Evolutionary conservation across 441 rosid genomes (phyloP).

Genomic region (Populus hybrid): DNA sequence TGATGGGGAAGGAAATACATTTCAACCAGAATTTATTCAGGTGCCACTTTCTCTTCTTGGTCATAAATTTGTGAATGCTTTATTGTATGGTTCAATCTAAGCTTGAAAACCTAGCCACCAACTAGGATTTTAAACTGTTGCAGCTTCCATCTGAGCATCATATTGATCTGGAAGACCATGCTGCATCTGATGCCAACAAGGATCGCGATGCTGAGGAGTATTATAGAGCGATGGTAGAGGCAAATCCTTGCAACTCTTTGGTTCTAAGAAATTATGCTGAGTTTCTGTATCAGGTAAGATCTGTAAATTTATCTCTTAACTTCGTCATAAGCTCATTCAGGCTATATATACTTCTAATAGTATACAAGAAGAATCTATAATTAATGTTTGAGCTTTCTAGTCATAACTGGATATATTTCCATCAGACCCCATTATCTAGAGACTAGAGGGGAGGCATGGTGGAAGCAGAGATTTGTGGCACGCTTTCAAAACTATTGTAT

Average conservation of each 20-base stretch:
- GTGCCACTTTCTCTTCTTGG: constrained; percentile 24
- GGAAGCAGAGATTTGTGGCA: not conserved
- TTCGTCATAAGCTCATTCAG: not conserved
- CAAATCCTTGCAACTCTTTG: constrained; percentile 37
- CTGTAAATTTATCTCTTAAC: not conserved
- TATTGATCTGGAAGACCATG: constrained; percentile 1
- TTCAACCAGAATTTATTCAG: constrained; percentile 26
- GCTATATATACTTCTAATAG: not conserved
- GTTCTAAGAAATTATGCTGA: constrained; percentile 50
- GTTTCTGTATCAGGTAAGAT: constrained; percentile 42
- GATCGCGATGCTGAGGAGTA: constrained; percentile 30
- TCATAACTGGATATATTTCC: not conserved
- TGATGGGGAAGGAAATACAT: constrained; percentile 29
- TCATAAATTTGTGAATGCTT: constrained; percentile 6
- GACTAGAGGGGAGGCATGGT: not conserved
- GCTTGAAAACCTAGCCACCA: constrained; percentile 8
- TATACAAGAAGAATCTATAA: not conserved
- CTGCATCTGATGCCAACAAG: constrained; percentile 2
- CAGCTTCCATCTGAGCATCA: constrained; percentile 10
- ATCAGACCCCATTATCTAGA: not conserved
- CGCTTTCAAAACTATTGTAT: not conserved
- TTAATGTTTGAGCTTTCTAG: not conserved
- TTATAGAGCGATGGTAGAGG: constrained; percentile 37
- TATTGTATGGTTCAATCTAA: not conserved
- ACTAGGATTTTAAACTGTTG: constrained; percentile 18